Conservation (phyloP, 2,329 filamentous ascomycete genomes). For the Aspergillus udagawae region DNA sequence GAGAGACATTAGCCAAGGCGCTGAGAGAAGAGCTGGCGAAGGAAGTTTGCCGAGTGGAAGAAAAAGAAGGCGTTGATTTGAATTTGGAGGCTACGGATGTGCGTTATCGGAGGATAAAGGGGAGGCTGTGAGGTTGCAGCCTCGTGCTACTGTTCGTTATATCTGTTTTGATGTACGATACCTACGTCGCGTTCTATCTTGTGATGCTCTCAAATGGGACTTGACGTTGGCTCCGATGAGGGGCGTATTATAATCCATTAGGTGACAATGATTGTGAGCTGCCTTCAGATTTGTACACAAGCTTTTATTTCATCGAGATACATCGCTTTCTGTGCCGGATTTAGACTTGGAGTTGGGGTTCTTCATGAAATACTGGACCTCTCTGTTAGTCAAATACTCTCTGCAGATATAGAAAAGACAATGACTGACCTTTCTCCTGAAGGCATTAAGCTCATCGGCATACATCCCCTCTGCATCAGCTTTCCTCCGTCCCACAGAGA, state of each 20-base stretch:
- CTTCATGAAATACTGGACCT: slow-evolving; percentile 14
- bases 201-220: not conserved
- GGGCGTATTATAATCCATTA: not conserved
- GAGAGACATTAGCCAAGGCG: slow-evolving; percentile 30
- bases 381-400: not conserved
- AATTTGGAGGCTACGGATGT: slow-evolving; percentile 15
- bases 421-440: slow-evolving; percentile 50
- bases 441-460: slow-evolving; percentile 66
- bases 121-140: slow-evolving; percentile 18
- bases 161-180: not conserved
- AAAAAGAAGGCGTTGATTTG: slow-evolving; percentile 36
- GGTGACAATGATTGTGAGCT: not conserved
- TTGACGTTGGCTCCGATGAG: not conserved
- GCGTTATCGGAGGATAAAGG: slow-evolving; percentile 6
- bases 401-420: not conserved
- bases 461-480: slow-evolving; percentile 40
- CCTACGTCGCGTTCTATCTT: not conserved
- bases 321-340: slow-evolving; percentile 2
- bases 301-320: slow-evolving; percentile 1
- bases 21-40: slow-evolving; percentile 36
- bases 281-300: not conserved
- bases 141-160: not conserved
- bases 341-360: not conserved
- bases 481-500: slow-evolving; percentile 30
- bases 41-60: slow-evolving; percentile 33